Base-by-base conservation (phyloP, 768 basidiomycete genomes). In the Termitomyces eurrhizus region DNA sequence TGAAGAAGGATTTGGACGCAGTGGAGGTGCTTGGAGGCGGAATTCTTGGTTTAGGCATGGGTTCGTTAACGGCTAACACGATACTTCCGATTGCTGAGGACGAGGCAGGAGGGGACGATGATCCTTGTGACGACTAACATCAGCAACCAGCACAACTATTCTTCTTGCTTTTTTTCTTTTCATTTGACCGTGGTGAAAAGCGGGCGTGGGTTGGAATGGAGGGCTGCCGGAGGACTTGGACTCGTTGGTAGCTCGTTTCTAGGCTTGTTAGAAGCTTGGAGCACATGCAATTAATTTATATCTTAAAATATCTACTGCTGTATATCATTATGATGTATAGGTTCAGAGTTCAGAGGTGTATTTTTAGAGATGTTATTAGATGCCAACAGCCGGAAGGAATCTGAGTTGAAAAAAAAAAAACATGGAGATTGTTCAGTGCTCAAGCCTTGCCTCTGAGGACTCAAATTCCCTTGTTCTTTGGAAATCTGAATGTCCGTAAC, bases 1-100 rank as follows among this genome's bases (percentile, higher is more conserved):
- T 86, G 66, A 84, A 84, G 62, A 76, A 70, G 60, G 85, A 88
- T 73, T 62, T 87, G 68, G 88, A 89, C 70, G 81, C 76, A 14
- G 76, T 79, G 39, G 86, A 86, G 73, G 60, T 57, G 42, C 62
- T 67, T 59, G 64, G 64, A 33, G 65, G 66, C 35, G 61, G 65
- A 2, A 46, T 60, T 13, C 52, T 65, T 26, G 64, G 64, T 21
- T 53, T 62, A 42, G 64, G 60, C 12, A 45, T 59, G 56, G 61
- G 64, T 21, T 24, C 16, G 26, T 33, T 37, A 21, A 33, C 29
- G n/a, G 57, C 14, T 39, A 44, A 57, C 32, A 44, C 36, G 35
- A 52, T 55, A 21, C 52, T 62, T 60, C 60, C 64, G 7, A 59
- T 64, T 52, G 61, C 58, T 14, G 64, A 62, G 42, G 64, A 65